Conservation (phyloP, 441 rosid species). For the Metrosideros polymorpha region DNA sequence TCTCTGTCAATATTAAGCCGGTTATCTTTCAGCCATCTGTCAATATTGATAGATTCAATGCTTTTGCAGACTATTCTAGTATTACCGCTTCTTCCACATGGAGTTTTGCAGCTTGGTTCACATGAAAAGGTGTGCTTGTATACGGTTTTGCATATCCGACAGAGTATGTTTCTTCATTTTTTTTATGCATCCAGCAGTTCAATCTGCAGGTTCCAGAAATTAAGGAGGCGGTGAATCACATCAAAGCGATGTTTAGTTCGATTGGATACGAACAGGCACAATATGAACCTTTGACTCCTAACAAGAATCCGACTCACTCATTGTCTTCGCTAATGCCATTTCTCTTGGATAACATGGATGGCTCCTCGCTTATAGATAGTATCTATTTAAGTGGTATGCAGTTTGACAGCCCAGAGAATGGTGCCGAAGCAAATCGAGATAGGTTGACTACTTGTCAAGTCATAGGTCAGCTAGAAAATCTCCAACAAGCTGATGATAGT, state of each 20-base stretch:
- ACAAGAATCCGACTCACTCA: slow-evolving; percentile 12
- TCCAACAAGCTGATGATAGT: slow-evolving; percentile 6
- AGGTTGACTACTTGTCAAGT: slow-evolving; percentile 6
- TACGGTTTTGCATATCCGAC: not conserved
- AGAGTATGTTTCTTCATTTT: not conserved
- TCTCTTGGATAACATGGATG: slow-evolving; percentile 17
- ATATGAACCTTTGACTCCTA: not conserved
- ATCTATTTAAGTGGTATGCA: not conserved
- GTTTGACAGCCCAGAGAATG: slow-evolving; percentile 9
- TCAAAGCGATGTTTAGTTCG: slow-evolving; percentile 21
- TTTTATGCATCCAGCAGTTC: not conserved
- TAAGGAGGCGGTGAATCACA: slow-evolving; percentile 10
- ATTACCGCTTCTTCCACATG: slow-evolving; percentile 48
- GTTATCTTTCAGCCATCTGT: not conserved
- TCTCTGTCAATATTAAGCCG: not conserved
- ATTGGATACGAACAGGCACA: slow-evolving; percentile 2
- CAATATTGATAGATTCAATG: not conserved
- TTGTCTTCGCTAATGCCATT: slow-evolving; percentile 1
- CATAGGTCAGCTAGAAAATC: slow-evolving; percentile 12
- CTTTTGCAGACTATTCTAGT: slow-evolving; percentile 47
- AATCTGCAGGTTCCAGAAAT: slow-evolving; percentile 43
- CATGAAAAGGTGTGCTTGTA: slow-evolving; percentile 26
- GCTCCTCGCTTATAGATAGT: slow-evolving; percentile 3
- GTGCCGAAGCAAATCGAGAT: slow-evolving; percentile 4
- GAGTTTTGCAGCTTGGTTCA: slow-evolving; percentile 68